Conservation (phyloP, 1,139 yeast genomes). For the Saccharomycopsis phalli region DNA sequence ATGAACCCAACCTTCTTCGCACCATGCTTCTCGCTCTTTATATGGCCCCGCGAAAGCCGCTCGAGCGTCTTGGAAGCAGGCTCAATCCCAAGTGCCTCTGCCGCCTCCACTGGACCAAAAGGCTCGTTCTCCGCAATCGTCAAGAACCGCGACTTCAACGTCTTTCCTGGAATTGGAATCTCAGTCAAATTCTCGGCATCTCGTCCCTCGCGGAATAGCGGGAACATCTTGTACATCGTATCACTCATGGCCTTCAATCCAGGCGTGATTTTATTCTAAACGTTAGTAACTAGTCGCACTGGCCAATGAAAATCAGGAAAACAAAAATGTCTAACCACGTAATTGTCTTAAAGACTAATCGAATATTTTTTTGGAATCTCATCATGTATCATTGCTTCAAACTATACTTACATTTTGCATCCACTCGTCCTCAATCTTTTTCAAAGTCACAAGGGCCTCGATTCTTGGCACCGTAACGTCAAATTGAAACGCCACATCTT, state of each 20-base stretch:
- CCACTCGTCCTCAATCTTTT: conserved; percentile 56
- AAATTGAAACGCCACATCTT: conserved; percentile 69
- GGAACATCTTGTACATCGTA: conserved; percentile 74
- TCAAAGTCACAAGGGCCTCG: conserved; percentile 71
- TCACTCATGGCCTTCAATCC: conserved; percentile 50
- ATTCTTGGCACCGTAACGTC: conserved; percentile 79
- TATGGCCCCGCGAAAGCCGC: conserved; percentile 49
- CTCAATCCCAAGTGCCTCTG: conserved; percentile 68
- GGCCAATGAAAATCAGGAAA: conserved; percentile 9
- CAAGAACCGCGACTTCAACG: conserved; percentile 73
- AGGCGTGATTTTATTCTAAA: conserved; percentile 35
- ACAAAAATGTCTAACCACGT: conserved; percentile 45
- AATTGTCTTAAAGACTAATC: conserved; percentile 79
- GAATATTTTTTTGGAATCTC: conserved; percentile 37
- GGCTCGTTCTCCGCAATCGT: conserved; percentile 93
- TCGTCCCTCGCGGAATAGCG: conserved; percentile 42
- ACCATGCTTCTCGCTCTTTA: conserved; percentile 26
- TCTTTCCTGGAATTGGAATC: conserved; percentile 83
- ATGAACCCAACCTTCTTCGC: conserved; percentile 28
- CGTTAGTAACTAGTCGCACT: conserved; percentile 21
- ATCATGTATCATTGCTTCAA: conserved; percentile 30
- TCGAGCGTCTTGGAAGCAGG: conserved; percentile 76
- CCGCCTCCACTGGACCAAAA: conserved; percentile 98
- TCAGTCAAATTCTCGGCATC: conserved; percentile 75
- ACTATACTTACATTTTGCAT: conserved; percentile 47